A percentile compares a stretch with the other conserved stretches of the same genome.
Conservation (phyloP, 306 rosid species). For the Albizia julibrissin region DNA sequence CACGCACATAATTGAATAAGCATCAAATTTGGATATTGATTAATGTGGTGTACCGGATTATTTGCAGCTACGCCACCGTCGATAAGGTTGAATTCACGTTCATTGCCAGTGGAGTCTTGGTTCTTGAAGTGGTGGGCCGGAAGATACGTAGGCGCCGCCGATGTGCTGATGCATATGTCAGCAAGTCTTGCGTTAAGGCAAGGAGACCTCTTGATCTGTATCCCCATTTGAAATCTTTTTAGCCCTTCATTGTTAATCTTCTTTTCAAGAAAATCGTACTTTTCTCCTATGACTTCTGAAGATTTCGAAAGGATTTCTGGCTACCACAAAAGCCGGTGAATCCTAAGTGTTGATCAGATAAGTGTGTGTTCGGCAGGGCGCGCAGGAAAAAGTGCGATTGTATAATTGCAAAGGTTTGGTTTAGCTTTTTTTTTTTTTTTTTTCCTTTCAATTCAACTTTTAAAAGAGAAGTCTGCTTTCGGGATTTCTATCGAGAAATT, state of each 20-base stretch:
- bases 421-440: too few relatives aligned
- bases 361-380: too few relatives aligned
- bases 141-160: constrained; percentile 68
- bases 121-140: constrained; percentile 52
- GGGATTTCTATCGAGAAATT: too few relatives aligned
- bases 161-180: constrained; percentile 49
- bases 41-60: constrained; percentile 50
- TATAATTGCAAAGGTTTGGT: too few relatives aligned
- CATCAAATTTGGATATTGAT: neutral
- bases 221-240: neutral
- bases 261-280: neutral
- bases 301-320: neutral
- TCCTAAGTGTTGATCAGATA: neutral
- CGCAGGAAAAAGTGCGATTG: too few relatives aligned
- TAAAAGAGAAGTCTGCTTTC: too few relatives aligned
- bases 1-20: neutral
- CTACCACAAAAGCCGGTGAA: neutral
- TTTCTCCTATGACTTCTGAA: neutral
- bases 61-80: constrained; percentile 78
- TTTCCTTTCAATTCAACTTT: too few relatives aligned
- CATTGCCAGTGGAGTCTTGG: constrained; percentile 30
- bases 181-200: constrained; percentile 40
- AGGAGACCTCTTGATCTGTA: constrained; percentile 31
- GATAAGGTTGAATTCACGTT: constrained; percentile 54
- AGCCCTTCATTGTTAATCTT: neutral